Base-by-base conservation (phyloP, 768 basidiomycete genomes). In the Leccinum boreale region DNA sequence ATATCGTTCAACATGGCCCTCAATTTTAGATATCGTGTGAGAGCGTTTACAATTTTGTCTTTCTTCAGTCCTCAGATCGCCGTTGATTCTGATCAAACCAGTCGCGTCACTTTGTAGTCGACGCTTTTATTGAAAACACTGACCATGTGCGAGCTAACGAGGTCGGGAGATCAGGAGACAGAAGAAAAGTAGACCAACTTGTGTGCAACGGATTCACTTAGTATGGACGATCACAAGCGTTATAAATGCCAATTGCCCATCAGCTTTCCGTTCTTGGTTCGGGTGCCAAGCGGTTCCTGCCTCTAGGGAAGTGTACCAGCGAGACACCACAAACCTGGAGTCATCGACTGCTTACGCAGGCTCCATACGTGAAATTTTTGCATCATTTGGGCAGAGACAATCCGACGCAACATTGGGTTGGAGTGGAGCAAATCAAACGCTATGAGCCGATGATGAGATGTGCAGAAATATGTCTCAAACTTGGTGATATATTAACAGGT, bases 181-280 rank as follows among this genome's bases (percentile, higher is more conserved):
- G 26, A 39, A 42, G 29, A 26, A 26, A 42, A 11, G 5, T 14
- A 36, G 17, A 44, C 24, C 26, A 19, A 52, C 2, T 24, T 21
- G 23, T 8, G 12, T 50, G 39, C 11, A 12, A 45, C 5, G 24
- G 36, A 24, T 31, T 33, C 47, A 58, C 9, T 9, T 11, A 31
- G 29, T 31, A 5, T 21, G 28, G 31, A 21, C 36, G 11, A 15
- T 36, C 35, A 50, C 10, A 31, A 33, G 24, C 7, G 51, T 53
- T 14, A 53, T 11, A 33, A 31, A 29, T 15, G 6, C 36, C 15
- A 23, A 17, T 26, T 58, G 56, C 69, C 71, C 73, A 71, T 83
- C 81, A 83, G 82, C 77, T 83, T 80, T 83, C 81, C 81, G 81
- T 83, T 83, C 82, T 83, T 78, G 77, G 73, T 77, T 61, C 66